Evolutionary conservation across 2,329 filamentous ascomycete species (phyloP), one percentile per base, ranked within the genome.

Genomic region (Neocatenulostroma microsporum): DNA sequence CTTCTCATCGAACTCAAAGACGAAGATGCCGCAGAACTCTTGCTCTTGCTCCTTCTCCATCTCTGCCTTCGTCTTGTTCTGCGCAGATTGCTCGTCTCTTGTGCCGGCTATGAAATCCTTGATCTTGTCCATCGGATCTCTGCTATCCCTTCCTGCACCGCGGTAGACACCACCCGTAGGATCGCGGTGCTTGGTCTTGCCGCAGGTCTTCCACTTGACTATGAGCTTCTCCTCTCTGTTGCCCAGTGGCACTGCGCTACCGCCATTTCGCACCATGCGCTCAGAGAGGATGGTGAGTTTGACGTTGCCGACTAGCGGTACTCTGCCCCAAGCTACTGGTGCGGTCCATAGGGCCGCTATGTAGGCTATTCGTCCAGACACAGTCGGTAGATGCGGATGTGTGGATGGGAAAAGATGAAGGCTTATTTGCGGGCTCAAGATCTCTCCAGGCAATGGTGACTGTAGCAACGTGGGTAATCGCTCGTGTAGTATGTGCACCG

Each of bases 341-440:
- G 88, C 87, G 1, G 91, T 95, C 88, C 88, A 96, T 24, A 98
- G 70, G 3, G 91, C 91, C 13, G 91, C 89, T 23, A 83, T 83
- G 61, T 98, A 98, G 31, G 86, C 82, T 23, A 95, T 82, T 30
- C 84, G 78, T 35, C 91, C 91, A 19, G 84, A 85, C 26, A 96
- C 91, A n/a, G 79, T 83, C 21, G 91, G 91, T 3, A 98, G 83
- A 59, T 89, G 82, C 3, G 84, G 85, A 54, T 93, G 84, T 0
- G 84, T 91, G 4, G 76, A 80, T 14, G 77, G 77, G 47, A 81
- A 81, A 10, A 80, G 67, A 49, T 79, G 74, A 14, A 81, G 68
- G 18, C 67, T 72, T 35, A 80, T 74, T 41, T 68, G 70, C 2
- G 77, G 76, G 2, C 75, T 76, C 30, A 81, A 69, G 14, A 80